Evolutionary conservation across 352 stramenopile species (phyloP), one percentile per base, ranked within the genome.

Genomic region (Globisporangium echinulatum): DNA sequence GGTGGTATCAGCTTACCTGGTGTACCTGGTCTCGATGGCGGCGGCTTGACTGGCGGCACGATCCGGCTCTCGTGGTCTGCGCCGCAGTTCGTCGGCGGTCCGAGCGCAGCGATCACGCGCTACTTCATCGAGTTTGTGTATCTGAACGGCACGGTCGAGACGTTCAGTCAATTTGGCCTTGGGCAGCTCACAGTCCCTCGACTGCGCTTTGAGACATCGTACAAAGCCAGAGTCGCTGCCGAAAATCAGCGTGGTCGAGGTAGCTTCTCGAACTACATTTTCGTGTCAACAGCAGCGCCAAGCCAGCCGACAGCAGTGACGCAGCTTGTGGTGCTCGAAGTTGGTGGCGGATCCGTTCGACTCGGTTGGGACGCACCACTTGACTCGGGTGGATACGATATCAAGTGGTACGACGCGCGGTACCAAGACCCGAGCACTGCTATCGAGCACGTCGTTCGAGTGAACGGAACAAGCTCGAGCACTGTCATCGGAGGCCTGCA

Each of bases 1-100:
- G 73, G 75, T 4, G 71, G 80, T 36, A 40, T 75, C n/a, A 78
- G 77, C 56, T 39, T 71, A 10, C 65, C 77, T 38, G 73, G 67
- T n/a, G 58, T 40, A 10, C 69, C 72, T 10, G 10, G 36, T 33
- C 13, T 74, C 1, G 14, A 8, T 0, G 19, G 49, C 37, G 42
- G 47, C 14, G 47, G 37, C 7, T 42, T 53, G 0, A 74, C 61
- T 36, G 74, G 77, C 14, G 74, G 74, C 17, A 71, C 59, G 5
- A 68, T 85, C 8, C 25, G 48, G 13, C 56, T 78, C 14, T 7
- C 47, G 14, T 69, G 75, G 50, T n/a, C 55, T 3, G 37, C 49
- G 13, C 71, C 65, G 9, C 9, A 4, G 0, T 87, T 74, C 36
- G 3, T 66, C 4, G 77, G 77, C 9, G 70, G 66, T 25, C 33